Base-by-base conservation (phyloP, 2,329 filamentous ascomycete genomes). In the Sporothrix brunneoviolacea region DNA sequence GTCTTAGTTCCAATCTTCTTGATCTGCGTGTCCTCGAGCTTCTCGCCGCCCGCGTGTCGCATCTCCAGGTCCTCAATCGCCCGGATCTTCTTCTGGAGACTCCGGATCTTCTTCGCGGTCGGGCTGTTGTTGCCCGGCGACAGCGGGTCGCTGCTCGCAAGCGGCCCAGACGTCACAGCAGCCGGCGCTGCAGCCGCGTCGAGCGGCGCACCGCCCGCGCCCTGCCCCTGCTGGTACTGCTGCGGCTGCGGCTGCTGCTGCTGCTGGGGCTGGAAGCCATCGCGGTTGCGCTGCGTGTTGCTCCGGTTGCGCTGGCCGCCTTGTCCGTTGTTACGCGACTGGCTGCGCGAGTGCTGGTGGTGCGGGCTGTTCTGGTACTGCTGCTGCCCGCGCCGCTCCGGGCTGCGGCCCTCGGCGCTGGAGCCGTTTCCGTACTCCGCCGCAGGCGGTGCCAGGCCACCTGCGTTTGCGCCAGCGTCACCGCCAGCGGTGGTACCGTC, bases 1-100 rank as follows among this genome's bases (percentile, higher is more conserved):
- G 83, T 74, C 73, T 97, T 95, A 19, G 90, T 97, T 50, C 82
- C 80, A 61, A 98, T 98, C 79, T 98, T 98, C 77, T 95, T 94
- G 69, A 98, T 83, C 72, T 98, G 93, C 28, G 93, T 98, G 64
- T 96, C 91, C 72, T 98, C 93, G 54, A 98, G 73, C 76, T 96
- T 97, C 76, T 98, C 93, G 5, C 91, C 91, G 30, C 86, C 84
- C 3, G 91, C 93, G 58, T 91, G 83, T 51, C 93, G 83, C 91
- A 97, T 96, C 75, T 97, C 95, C 55, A 98, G 73, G 66, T 98
- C 93, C 65, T 98, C 93, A 64, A 98, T 98, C 10, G 93, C 93
- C 18, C 93, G 83, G 55, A 98, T 86, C 79, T 98, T 98, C 80
- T 98, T 98, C 66, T 95, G 78, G 55, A 98, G 76, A 53, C 88